These are phyloP conservation scores for Whalleya microplaca DNA, from an alignment of 2,329 filamentous ascomycete species.

Conservation along the genomic window DNA sequence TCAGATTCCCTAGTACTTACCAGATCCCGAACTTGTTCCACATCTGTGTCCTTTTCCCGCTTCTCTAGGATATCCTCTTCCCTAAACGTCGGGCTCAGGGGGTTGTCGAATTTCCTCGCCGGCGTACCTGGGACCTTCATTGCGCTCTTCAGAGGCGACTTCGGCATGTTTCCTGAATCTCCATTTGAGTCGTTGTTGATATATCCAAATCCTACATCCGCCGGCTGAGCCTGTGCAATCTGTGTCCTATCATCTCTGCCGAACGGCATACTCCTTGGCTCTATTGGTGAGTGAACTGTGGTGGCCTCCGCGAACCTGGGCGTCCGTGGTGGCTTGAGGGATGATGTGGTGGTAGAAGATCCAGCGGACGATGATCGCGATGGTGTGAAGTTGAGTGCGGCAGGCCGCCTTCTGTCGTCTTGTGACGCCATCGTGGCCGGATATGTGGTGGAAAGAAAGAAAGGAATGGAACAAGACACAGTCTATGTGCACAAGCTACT, in stretches of 20 bases:
- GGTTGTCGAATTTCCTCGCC: slow-evolving; percentile 72
- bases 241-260: slow-evolving; percentile 58
- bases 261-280: slow-evolving; percentile 60
- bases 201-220: slow-evolving; percentile 92
- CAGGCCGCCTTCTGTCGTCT: slow-evolving; percentile 61
- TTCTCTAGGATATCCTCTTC: slow-evolving; percentile 89
- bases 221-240: slow-evolving; percentile 70
- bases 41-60: slow-evolving; percentile 78
- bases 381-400: slow-evolving; percentile 58
- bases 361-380: slow-evolving; percentile 52
- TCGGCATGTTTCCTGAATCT: slow-evolving; percentile 65
- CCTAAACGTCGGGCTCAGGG: slow-evolving; percentile 86
- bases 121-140: slow-evolving; percentile 86
- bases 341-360: slow-evolving; percentile 57
- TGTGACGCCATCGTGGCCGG: slow-evolving; percentile 37
- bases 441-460: slow-evolving; percentile 32
- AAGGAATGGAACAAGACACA: slow-evolving; percentile 42
- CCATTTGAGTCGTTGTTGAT: slow-evolving; percentile 63
- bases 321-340: slow-evolving; percentile 70
- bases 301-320: slow-evolving; percentile 84
- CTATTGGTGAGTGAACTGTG: slow-evolving; percentile 75
- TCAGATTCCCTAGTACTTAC: slow-evolving; percentile 57
- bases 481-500: slow-evolving; percentile 37
- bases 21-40: slow-evolving; percentile 84
- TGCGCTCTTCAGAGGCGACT: slow-evolving; percentile 85